Evolutionary conservation across 2,329 filamentous ascomycete genomes (phyloP).

Genomic region (Ramularia collo-cygni): DNA sequence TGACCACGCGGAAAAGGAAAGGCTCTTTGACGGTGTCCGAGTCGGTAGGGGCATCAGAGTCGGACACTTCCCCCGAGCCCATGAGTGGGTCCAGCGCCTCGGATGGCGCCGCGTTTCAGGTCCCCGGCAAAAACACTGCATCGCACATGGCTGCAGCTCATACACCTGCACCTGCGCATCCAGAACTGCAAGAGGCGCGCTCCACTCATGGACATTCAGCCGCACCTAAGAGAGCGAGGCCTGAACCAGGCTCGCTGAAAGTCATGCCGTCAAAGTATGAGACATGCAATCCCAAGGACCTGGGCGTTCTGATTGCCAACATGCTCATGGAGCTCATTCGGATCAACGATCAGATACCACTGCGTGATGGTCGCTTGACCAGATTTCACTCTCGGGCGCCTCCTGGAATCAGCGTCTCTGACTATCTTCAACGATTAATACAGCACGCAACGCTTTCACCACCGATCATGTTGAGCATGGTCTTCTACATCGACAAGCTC

Average conservation of each 20-base stretch:
- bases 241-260: slow-evolving; percentile 43
- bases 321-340: slow-evolving; percentile 95
- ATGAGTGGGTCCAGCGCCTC: slow-evolving; percentile 17
- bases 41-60: slow-evolving; percentile 10
- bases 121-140: slow-evolving; percentile 3
- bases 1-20: slow-evolving; percentile 19
- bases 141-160: slow-evolving; percentile 9
- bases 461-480: slow-evolving; percentile 94
- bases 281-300: slow-evolving; percentile 70
- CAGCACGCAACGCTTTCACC: slow-evolving; percentile 90
- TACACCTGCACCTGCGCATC: slow-evolving; percentile 3
- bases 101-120: slow-evolving; percentile 14
- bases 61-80: slow-evolving; percentile 13
- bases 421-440: slow-evolving; percentile 87
- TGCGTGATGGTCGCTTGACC: slow-evolving; percentile 79
- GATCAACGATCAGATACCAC: slow-evolving; percentile 81
- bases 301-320: slow-evolving; percentile 84
- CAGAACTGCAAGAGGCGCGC: slow-evolving; percentile 23
- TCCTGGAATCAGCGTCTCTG: slow-evolving; percentile 86
- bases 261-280: slow-evolving; percentile 71
- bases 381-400: slow-evolving; percentile 80
- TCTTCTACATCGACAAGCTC: slow-evolving; percentile 95
- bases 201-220: slow-evolving; percentile 26
- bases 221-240: slow-evolving; percentile 42
- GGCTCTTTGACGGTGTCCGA: slow-evolving; percentile 4